Conservation (phyloP, 805 yeast genomes). For the fission yeast (Schizosaccharomyces pombe) region DNA sequence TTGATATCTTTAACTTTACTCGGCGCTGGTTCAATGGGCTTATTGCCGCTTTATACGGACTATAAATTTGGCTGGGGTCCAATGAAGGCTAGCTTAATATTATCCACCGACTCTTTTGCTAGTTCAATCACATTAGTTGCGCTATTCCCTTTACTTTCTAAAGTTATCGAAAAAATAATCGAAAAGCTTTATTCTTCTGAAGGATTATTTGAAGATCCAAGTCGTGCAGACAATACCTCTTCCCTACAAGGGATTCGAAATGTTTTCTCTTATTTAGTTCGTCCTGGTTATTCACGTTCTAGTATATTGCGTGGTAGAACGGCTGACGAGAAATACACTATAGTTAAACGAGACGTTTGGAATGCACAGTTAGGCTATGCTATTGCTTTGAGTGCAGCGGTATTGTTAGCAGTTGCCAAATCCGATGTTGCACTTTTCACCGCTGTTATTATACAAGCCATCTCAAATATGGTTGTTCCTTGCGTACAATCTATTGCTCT, state of each 20-base stretch:
- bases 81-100: background rate
- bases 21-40: background rate
- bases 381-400: background rate
- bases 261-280: background rate
- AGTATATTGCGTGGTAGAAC: background rate
- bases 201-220: background rate
- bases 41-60: slow-evolving; percentile 3
- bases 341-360: slow-evolving; percentile 3
- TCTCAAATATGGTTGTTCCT: slow-evolving; percentile 1
- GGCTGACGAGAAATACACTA: background rate
- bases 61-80: background rate
- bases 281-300: background rate
- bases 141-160: background rate
- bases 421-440: background rate
- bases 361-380: background rate
- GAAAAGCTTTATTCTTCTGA: background rate
- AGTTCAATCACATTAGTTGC: background rate
- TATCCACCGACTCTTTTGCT: background rate
- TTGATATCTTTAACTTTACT: background rate
- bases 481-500: slow-evolving; percentile 2
- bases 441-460: background rate
- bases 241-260: background rate
- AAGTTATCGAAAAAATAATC: background rate
- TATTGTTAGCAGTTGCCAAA: background rate
- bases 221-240: background rate